Evolutionary conservation across 2,329 filamentous ascomycete species (phyloP), one percentile per base, ranked within the genome.

Genomic region (Byssochlamys sp.): DNA sequence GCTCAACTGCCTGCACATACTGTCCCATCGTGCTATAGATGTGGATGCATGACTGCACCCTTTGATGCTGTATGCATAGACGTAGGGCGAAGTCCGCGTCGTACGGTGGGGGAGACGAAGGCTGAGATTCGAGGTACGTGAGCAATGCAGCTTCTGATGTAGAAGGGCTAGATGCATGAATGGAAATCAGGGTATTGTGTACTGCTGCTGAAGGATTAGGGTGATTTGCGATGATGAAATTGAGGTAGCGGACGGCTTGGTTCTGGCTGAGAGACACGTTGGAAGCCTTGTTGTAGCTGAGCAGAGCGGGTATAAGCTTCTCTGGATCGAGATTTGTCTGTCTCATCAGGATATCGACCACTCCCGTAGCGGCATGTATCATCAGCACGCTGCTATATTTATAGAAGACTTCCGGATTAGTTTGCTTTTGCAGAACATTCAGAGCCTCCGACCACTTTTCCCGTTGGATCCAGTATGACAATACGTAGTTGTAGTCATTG

Each of bases 11-110:
- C 72, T 95, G 90, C 19, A 90, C 83, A 69, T 95, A 96, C 71
- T 97, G 91, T 0, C 88, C 88, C 92, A 99, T 99, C 60, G 87
- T 89, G 57, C 89, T 95, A 78, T 97, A 99, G 61, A 99, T 96
- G 72, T 97, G 91, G 4, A 97, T 92, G 68, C 91, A 96, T 12
- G 90, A 95, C 61, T 96, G 86, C 1, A 96, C 91, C 51, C 94
- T 88, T 64, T 91, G 86, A 74, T 99, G 86, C 66, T 96, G 89
- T 63, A 99, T 97, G 74, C 94, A 99, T 11, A 97, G 82, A 11
- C 94, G 88, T 29, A 99, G 84, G 1, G 94, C 94, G 73, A 99
- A 99, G 72, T 99, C 94, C 2, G 90, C 90, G 69, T 99, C 94
- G 71, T 95, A 99, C 52, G 85, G 84, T 52, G 91, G 90, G 54